Evolutionary conservation across 352 stramenopile genomes (phyloP), one percentile per base, ranked within the genome.

Genomic region (Phytophthora syringae): DNA sequence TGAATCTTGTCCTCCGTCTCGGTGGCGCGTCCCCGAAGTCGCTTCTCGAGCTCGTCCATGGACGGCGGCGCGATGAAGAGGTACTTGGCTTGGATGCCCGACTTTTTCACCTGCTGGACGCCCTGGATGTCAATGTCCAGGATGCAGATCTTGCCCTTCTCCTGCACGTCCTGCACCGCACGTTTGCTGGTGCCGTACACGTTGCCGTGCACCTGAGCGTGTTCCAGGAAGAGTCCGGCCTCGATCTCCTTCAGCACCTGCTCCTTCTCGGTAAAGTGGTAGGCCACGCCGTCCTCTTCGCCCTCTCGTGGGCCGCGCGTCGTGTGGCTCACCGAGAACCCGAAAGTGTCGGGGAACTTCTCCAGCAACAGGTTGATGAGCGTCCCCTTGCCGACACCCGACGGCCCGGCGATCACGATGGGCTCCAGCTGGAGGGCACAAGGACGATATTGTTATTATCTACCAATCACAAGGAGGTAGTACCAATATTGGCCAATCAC

Each of bases 121-220:
- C 98, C 98, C 75, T 99, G 97, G 48, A 99, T 92, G 68, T 99
- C 98, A 59, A 99, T 99, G 79, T 99, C 98, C 32, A 99, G 66
- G 53, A 99, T 97, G 77, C 97, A 99, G 61, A 99, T 97, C 80
- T 99, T 98, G 44, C 92, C 88, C 67, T 95, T 72, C 28, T 91
- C 79, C 67, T 96, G 86, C 36, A 99, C 97, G 59, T 88, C 83
- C 75, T 96, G 72, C 22, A 99, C 95, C 18, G 94, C 84, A 40
- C 77, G 79, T 60, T 98, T 95, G 74, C 91, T 98, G 50, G 97
- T 99, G 69, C 97, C 97, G 73, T 99, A 99, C 60, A 98, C 93
- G 72, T 99, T 99, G 58, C 93, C 95, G 76, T 99, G 97, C 28
- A 99, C 98, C 57, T 98, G 67, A 3, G 97, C 98, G 72, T 98